Percentiles rank a stretch among this genome's conserved stretches.
phyloP scores from a whole-genome alignment of 116 monocot genomes.

The Zostera marina region DNA sequence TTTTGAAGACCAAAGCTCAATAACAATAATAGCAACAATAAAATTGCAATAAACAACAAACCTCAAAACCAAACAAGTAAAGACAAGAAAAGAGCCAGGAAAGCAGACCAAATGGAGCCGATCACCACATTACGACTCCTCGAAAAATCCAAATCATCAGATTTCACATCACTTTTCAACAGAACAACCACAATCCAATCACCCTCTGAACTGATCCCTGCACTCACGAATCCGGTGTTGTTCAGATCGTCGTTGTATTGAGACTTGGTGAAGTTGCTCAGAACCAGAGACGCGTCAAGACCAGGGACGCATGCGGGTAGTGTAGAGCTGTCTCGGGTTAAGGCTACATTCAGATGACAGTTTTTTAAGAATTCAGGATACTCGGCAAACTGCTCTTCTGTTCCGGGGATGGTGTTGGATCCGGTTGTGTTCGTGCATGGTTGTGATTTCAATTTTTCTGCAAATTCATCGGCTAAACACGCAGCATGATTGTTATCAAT shows the following conservation, averaged over 20 bases:
- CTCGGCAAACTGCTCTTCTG: constrained; percentile 62
- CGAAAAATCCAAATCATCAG: background rate
- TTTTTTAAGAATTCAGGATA: constrained; percentile 36
- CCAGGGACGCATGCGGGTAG: constrained; percentile 76
- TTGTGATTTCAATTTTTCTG: constrained; percentile 49
- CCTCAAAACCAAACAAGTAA: too few species aligned
- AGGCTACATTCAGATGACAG: constrained; percentile 60
- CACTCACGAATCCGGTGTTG: constrained; percentile 30
- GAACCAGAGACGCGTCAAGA: constrained; percentile 29
- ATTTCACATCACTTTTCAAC: too few species aligned
- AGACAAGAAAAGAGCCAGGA: too few species aligned
- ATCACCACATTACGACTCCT: background rate
- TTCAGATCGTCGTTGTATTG: constrained; percentile 57
- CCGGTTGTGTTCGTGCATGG: constrained; percentile 74
- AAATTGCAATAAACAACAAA: too few species aligned
- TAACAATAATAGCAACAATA: background rate
- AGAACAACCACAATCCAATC: constrained; percentile 82
- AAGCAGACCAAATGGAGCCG: too few species aligned
- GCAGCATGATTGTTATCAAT: constrained; percentile 51
- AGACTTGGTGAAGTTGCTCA: constrained; percentile 76
- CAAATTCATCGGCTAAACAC: constrained; percentile 69
- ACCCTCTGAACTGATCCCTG: constrained; percentile 62
- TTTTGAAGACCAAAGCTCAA: too few species aligned
- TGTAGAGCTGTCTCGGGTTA: constrained; percentile 44
- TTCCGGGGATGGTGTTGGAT: constrained; percentile 58